Percentiles rank a stretch among this genome's conserved stretches.
Evolutionary conservation across 2,329 filamentous ascomycete genomes (phyloP).

Genomic region (Claviceps lovelessii): DNA sequence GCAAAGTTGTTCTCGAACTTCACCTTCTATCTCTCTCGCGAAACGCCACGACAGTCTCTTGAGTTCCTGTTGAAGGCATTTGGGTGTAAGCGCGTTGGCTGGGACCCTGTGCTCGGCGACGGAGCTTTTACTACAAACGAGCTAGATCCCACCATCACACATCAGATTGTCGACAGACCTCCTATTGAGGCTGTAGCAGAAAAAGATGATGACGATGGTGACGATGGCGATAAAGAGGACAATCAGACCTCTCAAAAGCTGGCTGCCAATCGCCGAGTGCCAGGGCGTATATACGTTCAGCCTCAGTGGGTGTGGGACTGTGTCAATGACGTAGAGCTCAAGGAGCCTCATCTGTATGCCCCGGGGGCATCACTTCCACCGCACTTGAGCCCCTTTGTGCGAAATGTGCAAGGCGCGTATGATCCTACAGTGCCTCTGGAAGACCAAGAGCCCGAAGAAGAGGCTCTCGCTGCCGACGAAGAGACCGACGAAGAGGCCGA

Average conservation of each 20-base stretch:
- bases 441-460: conserved; percentile 76
- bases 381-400: conserved; percentile 92
- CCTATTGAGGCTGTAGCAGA: conserved; percentile 47
- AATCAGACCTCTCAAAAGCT: conserved; percentile 48
- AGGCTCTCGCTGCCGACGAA: conserved; percentile 60
- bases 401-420: conserved; percentile 72
- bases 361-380: conserved; percentile 83
- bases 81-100: conserved; percentile 89
- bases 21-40: conserved; percentile 85
- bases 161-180: conserved; percentile 90
- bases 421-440: conserved; percentile 77
- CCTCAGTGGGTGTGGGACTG: conserved; percentile 99
- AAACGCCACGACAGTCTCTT: conserved; percentile 77
- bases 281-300: conserved; percentile 86
- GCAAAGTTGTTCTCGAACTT: conserved; percentile 72
- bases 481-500: conserved; percentile 21
- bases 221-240: conserved; percentile 34
- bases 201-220: conserved; percentile 32
- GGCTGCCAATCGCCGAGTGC: conserved; percentile 55
- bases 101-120: conserved; percentile 81
- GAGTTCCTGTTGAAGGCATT: conserved; percentile 91
- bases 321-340: conserved; percentile 78
- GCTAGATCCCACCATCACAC: conserved; percentile 75
- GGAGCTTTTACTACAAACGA: conserved; percentile 88
- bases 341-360: conserved; percentile 74